phyloP scores from a whole-genome alignment of 2,329 filamentous ascomycete genomes.

The Aspergillus sergii region DNA sequence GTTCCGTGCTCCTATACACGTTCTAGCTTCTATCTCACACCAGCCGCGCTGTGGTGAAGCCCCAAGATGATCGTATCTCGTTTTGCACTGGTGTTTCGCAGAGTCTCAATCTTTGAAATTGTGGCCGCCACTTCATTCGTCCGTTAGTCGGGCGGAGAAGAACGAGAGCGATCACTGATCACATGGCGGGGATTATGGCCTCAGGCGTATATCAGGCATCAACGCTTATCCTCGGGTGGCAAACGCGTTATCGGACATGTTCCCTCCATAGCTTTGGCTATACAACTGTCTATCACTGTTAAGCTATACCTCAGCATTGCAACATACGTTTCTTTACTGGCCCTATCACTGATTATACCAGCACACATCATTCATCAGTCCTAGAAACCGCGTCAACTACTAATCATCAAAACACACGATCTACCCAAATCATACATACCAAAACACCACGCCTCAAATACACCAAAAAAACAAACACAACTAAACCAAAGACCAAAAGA shows the following conservation, averaged over 20 bases:
- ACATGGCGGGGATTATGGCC: constrained; percentile 22
- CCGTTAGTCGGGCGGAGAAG: constrained; percentile 22
- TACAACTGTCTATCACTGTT: background rate
- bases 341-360: background rate
- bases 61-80: constrained; percentile 3
- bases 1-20: background rate
- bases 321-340: background rate
- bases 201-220: constrained; percentile 20
- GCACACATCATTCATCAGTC: background rate
- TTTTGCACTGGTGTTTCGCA: constrained; percentile 7
- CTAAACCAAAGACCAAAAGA: background rate
- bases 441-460: background rate
- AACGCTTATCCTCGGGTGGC: constrained; percentile 27
- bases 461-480: background rate
- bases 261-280: background rate
- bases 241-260: constrained; percentile 11
- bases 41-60: constrained; percentile 16
- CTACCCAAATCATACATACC: background rate
- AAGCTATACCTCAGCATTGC: background rate
- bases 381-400: background rate
- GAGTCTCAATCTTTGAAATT: constrained; percentile 29
- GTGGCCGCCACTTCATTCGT: constrained; percentile 37
- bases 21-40: constrained; percentile 4
- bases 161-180: constrained; percentile 22
- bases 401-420: background rate